phyloP scores from a whole-genome alignment of 2,329 filamentous ascomycete species.

The Monilinia fructicola region DNA sequence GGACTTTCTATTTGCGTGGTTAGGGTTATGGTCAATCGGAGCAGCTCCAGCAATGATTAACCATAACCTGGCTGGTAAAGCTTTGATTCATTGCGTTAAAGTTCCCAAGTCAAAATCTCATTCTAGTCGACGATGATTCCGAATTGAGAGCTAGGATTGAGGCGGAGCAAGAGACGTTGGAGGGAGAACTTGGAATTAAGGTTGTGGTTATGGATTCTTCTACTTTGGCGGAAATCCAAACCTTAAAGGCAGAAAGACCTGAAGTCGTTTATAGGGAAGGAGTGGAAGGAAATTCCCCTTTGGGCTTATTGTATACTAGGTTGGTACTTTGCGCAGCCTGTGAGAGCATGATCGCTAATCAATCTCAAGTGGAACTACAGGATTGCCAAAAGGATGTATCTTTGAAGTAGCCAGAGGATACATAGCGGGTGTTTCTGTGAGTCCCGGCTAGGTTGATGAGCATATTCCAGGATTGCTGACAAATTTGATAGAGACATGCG shows the following conservation, averaged over 20 bases:
- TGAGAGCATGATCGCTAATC: background rate
- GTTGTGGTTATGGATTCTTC: conserved; percentile 53
- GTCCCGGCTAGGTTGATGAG: background rate
- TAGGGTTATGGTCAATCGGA: conserved; percentile 64
- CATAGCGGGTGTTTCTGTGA: conserved; percentile 35
- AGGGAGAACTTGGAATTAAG: conserved; percentile 49
- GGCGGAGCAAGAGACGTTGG: conserved; percentile 54
- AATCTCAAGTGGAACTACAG: conserved; percentile 64
- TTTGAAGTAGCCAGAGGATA: conserved; percentile 53
- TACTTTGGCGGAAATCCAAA: conserved; percentile 49
- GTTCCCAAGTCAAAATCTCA: conserved; percentile 54
- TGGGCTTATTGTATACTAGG: conserved; percentile 70
- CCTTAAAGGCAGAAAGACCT: conserved; percentile 51
- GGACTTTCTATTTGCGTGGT: conserved; percentile 65
- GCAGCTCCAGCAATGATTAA: conserved; percentile 71
- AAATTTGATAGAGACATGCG: background rate
- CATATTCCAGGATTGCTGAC: background rate
- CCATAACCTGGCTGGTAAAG: conserved; percentile 63
- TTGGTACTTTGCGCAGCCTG: conserved; percentile 33
- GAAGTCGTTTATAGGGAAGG: conserved; percentile 55
- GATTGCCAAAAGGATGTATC: conserved; percentile 68
- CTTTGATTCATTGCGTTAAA: conserved; percentile 63
- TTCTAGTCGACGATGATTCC: conserved; percentile 59
- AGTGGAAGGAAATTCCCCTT: conserved; percentile 54
- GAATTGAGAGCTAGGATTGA: conserved; percentile 55